phyloP scores from a whole-genome alignment of 257 asterid species.

The Solanum virginianum region DNA sequence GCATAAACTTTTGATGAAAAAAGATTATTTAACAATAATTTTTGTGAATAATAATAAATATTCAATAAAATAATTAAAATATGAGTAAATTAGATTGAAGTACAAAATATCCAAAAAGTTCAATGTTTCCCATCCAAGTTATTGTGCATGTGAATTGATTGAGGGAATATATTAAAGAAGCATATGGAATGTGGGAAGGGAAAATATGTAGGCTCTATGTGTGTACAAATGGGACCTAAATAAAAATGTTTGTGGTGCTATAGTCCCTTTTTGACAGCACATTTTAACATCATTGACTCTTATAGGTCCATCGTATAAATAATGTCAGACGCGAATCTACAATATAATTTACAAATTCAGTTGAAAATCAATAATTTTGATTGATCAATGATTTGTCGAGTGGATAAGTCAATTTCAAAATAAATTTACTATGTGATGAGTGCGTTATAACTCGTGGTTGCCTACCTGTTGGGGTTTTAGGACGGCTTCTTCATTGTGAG shows the following conservation, averaged over 20 bases:
- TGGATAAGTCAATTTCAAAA: not conserved
- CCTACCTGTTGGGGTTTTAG: fast-evolving
- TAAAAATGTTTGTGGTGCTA: not conserved
- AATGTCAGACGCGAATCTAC: not conserved
- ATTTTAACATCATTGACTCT: not conserved
- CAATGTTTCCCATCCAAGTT: not conserved
- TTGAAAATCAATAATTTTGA: not conserved
- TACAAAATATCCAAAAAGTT: not conserved
- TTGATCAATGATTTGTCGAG: not conserved
- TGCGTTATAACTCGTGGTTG: not conserved
- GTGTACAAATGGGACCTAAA: not conserved
- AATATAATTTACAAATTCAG: fast-evolving
- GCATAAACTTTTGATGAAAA: not conserved
- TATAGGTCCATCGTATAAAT: not conserved
- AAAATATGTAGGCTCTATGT: not conserved
- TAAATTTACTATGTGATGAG: not conserved
- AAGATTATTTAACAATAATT: fast-evolving
- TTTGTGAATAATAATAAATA: not conserved
- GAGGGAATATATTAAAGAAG: not conserved
- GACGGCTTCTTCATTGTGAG: fast-evolving
- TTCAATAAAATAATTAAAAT: not conserved
- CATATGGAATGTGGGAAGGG: not conserved
- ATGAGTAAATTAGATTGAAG: not conserved
- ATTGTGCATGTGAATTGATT: not conserved
- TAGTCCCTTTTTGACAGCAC: not conserved